Conservation (phyloP, 2,329 filamentous ascomycete species). For the Ophiocordyceps camponoti-saundersi region DNA sequence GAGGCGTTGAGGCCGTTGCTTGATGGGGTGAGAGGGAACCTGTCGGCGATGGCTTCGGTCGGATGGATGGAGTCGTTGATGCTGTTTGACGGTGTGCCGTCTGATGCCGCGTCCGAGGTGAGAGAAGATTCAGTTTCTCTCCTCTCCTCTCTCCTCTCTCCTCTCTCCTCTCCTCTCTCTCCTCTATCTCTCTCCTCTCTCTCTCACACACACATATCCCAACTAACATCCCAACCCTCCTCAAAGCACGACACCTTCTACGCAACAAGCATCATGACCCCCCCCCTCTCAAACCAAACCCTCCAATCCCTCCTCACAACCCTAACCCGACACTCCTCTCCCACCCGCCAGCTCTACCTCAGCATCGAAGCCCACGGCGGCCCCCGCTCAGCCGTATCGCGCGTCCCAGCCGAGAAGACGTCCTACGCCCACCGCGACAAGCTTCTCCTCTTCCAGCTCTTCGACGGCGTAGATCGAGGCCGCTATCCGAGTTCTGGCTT, state of each 20-base stretch:
- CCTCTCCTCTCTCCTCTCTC: too few relatives aligned
- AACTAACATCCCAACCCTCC: too few relatives aligned
- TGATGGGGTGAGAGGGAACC: background rate
- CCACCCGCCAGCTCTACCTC: slow-evolving; percentile 8
- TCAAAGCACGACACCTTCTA: slow-evolving; percentile 9
- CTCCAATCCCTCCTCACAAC: slow-evolving; percentile 2
- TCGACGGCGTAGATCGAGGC: slow-evolving; percentile 20
- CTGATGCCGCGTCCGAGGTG: too few relatives aligned
- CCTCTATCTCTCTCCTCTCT: too few relatives aligned
- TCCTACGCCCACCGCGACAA: slow-evolving; percentile 24
- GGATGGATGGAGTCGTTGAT: slow-evolving; percentile 11
- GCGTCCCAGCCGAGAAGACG: slow-evolving; percentile 9
- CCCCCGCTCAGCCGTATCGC: slow-evolving; percentile 17
- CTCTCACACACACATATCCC: too few relatives aligned
- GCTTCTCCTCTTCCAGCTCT: slow-evolving; percentile 33
- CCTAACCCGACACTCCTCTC: slow-evolving; percentile 4
- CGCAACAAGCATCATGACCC: slow-evolving; percentile 8
- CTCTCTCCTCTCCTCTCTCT: too few relatives aligned
- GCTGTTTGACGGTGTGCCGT: slow-evolving; percentile 6
- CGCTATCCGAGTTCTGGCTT: slow-evolving; percentile 22
- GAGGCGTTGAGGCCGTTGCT: background rate
- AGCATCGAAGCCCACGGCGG: slow-evolving; percentile 9
- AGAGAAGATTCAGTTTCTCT: too few relatives aligned
- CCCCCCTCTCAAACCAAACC: slow-evolving; percentile 7
- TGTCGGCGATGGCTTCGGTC: slow-evolving; percentile 3